Base-by-base conservation (phyloP, 169 alveolate species). In the Plasmodium ovale region DNA sequence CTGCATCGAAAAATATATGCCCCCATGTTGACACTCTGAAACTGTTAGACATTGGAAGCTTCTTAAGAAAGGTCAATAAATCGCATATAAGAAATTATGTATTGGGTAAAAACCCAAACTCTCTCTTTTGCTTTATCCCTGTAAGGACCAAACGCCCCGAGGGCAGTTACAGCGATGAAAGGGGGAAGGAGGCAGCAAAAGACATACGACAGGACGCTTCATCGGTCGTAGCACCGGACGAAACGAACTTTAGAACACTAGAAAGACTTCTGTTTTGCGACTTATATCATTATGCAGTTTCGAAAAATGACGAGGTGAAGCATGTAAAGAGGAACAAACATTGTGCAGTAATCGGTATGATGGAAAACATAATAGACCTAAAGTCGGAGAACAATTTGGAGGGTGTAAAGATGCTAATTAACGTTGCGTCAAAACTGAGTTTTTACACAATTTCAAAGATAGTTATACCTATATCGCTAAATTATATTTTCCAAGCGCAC, bases 301-400 rank as follows among this genome's bases (percentile, higher is more conserved):
- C 12, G 10, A 51, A 19, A 0, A 9, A 62, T 7, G 12, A 23
- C 14, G 27, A 29, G 27, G 39, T 19, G 19, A 77, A 39, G 44
- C n/a, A 79, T 9, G 25, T 14, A 79, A 29, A 44, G 33, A 65
- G 47, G 16, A 10, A 79, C 56, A 35, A 19, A 23, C 31, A 51
- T 19, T 27, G n/a, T 29, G 23, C 62, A 42, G 56, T 68, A 14
- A 5, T 5, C 23, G 12, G 25, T 14, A 47, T 47, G 39, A 44
- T 69, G 10, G 49, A 85, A 85, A 69, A 69, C 69, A 44, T 85
- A 54, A 68, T 85, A 68, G 91, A 85, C 31, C n/a, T 85, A 54
- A 85, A 85, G 69, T 69, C 91, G 16, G 91, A 68, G 44, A 69
- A 85, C 44, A 85, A 85, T 51, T 25, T 39, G 12, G 51, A 85